Conservation (phyloP, 192 early-diverging fungal genomes). For the Backusella macrospora region DNA sequence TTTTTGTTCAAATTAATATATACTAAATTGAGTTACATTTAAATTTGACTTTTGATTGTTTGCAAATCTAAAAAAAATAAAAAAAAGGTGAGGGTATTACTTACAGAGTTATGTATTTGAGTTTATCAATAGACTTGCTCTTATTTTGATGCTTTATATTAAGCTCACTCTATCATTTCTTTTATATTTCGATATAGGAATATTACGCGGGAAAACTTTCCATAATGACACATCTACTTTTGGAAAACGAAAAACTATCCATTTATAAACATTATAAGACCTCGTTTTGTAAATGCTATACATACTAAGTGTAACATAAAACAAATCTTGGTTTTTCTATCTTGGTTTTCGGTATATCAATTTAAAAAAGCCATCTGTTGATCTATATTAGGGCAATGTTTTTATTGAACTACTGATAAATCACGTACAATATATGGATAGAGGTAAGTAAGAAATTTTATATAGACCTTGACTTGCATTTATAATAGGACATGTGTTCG, state of each 20-base stretch:
- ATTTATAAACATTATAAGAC: not conserved
- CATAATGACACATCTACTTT: not conserved
- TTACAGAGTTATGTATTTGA: too few relatives aligned
- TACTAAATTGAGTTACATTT: too few relatives aligned
- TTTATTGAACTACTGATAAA: not conserved
- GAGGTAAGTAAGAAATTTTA: not conserved
- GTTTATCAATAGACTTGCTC: too few relatives aligned
- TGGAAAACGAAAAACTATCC: not conserved
- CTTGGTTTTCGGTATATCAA: not conserved
- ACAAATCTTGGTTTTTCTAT: not conserved
- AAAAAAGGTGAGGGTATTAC: too few relatives aligned
- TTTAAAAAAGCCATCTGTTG: not conserved
- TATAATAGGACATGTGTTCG: not conserved
- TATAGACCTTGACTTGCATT: not conserved
- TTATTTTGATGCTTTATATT: too few relatives aligned
- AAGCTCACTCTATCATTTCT: too few relatives aligned
- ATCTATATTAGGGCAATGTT: not conserved
- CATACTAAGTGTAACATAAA: not conserved
- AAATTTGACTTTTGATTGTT: too few relatives aligned
- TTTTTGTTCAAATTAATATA: not conserved
- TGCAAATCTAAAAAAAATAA: too few relatives aligned
- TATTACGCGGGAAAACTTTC: not conserved
- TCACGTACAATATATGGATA: not conserved
- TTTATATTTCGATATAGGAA: not conserved
- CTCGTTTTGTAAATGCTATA: constrained; percentile 1